A percentile compares a stretch with the other conserved stretches of the same genome.
These are phyloP conservation scores for Dioscorea dumetorum DNA, from an alignment of 106 monocot genomes.

Conservation along the genomic window DNA sequence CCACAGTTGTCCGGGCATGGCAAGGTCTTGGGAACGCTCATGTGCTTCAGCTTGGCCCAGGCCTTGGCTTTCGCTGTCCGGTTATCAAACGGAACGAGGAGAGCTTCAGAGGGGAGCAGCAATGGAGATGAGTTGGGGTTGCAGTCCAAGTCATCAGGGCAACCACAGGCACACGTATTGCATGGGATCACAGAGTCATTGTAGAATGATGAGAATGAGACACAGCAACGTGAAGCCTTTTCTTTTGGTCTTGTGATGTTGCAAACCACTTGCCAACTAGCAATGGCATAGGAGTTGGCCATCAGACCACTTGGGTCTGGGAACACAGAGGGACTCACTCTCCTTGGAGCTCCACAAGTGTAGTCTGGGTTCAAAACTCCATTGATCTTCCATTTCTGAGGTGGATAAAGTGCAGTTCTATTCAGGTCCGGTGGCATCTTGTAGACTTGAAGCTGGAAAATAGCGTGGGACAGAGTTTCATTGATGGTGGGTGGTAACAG, in stretches of 20 bases:
- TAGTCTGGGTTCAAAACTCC: slow-evolving; percentile 75
- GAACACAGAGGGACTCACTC: slow-evolving; percentile 72
- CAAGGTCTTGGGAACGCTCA: slow-evolving; percentile 12
- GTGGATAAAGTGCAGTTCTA: slow-evolving; percentile 65
- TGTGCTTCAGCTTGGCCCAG: slow-evolving; percentile 69
- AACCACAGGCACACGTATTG: slow-evolving; percentile 89
- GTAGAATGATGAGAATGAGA: slow-evolving; percentile 95
- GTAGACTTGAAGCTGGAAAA: slow-evolving; percentile 84
- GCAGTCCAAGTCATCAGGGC: slow-evolving; percentile 37
- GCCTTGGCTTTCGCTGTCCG: slow-evolving; percentile 52
- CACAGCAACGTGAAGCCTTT: slow-evolving; percentile 59
- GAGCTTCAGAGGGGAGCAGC: slow-evolving; percentile 67
- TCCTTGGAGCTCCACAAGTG: slow-evolving; percentile 59
- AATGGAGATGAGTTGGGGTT: slow-evolving; percentile 42
- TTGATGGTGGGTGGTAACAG: slow-evolving; percentile 65
- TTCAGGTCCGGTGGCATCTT: slow-evolving; percentile 89
- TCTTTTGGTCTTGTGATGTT: slow-evolving; percentile 66
- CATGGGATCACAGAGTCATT: slow-evolving; percentile 90
- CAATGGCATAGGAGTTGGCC: slow-evolving; percentile 50
- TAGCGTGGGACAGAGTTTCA: slow-evolving; percentile 29
- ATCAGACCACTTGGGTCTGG: slow-evolving; percentile 74
- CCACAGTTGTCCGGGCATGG: slow-evolving; percentile 65
- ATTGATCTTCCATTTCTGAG: slow-evolving; percentile 69
- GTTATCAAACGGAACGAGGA: slow-evolving; percentile 64
- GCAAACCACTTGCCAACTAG: slow-evolving; percentile 88